Evolutionary conservation across 2,329 filamentous ascomycete species (phyloP).

Genomic region (Cladosporium sp.): DNA sequence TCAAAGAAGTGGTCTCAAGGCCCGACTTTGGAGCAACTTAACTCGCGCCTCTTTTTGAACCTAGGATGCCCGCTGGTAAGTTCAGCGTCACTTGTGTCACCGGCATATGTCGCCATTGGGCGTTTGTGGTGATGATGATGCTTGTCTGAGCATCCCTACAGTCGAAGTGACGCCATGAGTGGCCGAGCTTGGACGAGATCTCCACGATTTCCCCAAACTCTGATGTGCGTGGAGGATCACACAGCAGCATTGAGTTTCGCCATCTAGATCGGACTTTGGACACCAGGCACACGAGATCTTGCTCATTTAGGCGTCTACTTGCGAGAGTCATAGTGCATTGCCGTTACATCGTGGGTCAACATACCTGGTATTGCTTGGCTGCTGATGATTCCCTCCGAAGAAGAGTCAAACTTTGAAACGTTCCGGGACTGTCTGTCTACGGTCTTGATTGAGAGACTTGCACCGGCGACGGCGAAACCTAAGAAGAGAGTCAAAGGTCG

Average conservation of each 20-base stretch:
- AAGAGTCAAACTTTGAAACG: conserved; percentile 61
- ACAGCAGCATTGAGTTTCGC: background rate
- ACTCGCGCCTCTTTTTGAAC: too few relatives aligned
- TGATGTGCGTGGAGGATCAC: background rate
- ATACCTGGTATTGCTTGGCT: background rate
- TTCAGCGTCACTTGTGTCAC: conserved; percentile 4
- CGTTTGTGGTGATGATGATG: conserved; percentile 11
- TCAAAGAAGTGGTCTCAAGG: background rate
- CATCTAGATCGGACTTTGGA: background rate
- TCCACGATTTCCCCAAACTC: conserved; percentile 13
- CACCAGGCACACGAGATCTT: background rate
- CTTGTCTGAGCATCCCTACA: background rate
- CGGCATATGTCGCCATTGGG: background rate
- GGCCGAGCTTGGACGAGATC: conserved; percentile 12
- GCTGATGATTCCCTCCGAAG: conserved; percentile 38
- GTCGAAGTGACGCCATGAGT: conserved; percentile 14
- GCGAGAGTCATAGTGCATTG: background rate
- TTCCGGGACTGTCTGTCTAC: conserved; percentile 76
- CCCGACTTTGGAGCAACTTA: background rate
- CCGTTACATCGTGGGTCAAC: background rate
- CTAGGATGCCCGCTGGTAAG: background rate
- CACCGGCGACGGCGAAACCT: conserved; percentile 47
- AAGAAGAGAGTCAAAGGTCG: conserved; percentile 47
- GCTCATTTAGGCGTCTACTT: background rate
- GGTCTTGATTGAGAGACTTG: conserved; percentile 65